Conservation (phyloP, 78 protist species). For the Ministeria vibrans region DNA sequence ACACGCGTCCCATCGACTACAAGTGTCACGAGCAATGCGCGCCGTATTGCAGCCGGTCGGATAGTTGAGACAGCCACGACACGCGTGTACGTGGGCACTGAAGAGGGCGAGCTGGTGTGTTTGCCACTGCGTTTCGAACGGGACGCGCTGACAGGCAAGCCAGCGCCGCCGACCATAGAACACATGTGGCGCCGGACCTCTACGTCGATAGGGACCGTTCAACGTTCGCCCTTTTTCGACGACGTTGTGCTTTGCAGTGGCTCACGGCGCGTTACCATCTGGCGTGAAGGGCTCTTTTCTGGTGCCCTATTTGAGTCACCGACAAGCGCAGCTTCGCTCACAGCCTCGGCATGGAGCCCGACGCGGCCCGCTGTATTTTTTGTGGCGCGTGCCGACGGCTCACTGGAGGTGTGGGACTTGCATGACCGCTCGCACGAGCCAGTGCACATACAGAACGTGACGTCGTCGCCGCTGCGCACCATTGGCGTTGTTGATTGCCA, state of each 20-base stretch:
- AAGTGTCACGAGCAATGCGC: no score
- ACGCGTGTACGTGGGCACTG: no score
- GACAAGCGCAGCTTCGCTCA: neutral
- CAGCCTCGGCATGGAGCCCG: constrained; percentile 13
- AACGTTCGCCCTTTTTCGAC: neutral
- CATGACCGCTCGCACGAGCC: constrained; percentile 38
- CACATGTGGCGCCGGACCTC: neutral
- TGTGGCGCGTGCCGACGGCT: constrained; percentile 23
- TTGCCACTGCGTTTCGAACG: no score
- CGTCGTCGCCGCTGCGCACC: neutral
- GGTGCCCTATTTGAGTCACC: constrained; percentile 26
- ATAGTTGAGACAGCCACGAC: no score
- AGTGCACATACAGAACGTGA: neutral
- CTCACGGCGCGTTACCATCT: neutral
- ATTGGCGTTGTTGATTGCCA: no score
- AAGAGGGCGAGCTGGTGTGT: no score
- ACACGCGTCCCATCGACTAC: no score
- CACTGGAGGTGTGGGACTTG: constrained; percentile 35
- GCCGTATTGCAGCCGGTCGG: no score
- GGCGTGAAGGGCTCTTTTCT: neutral
- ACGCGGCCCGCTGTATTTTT: constrained; percentile 21
- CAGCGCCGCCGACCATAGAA: neutral
- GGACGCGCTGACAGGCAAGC: no score
- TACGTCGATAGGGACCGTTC: neutral
- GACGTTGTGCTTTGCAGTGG: neutral